Percentiles rank a stretch among this genome's conserved stretches.
Conservation (phyloP, 2,329 filamentous ascomycete genomes). For the Arachnomyces sp. region DNA sequence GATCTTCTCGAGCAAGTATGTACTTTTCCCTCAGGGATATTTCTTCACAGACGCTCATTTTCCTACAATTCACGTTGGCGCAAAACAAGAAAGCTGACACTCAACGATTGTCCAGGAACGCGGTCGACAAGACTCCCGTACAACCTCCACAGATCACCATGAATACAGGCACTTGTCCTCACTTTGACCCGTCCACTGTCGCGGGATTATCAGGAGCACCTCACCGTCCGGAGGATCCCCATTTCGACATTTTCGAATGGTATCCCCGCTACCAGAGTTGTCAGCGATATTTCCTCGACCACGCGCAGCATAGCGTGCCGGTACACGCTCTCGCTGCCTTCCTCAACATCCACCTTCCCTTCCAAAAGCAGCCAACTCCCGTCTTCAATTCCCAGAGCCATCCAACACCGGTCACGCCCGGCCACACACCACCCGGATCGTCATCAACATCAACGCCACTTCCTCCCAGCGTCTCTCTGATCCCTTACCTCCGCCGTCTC, state of each 20-base stretch:
- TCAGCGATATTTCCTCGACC: conserved; percentile 82
- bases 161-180: conserved; percentile 7
- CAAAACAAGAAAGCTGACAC: not conserved
- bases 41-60: not conserved
- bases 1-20: conserved; percentile 28
- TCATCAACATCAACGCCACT: conserved; percentile 29
- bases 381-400: conserved; percentile 33
- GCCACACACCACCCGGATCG: conserved; percentile 32
- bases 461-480: conserved; percentile 54
- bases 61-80: conserved; percentile 4
- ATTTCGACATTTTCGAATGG: conserved; percentile 74
- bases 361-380: conserved; percentile 57
- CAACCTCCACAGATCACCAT: conserved; percentile 9
- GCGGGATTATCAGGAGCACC: conserved; percentile 29
- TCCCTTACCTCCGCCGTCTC: conserved; percentile 84
- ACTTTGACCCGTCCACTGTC: conserved; percentile 32
- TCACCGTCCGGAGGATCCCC: conserved; percentile 33
- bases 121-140: conserved; percentile 4
- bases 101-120: conserved; percentile 2
- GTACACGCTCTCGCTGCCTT: conserved; percentile 86
- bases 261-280: conserved; percentile 86
- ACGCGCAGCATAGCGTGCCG: conserved; percentile 72
- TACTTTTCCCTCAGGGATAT: conserved; percentile 9
- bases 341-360: conserved; percentile 85
- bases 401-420: conserved; percentile 36